Evolutionary conservation across 2,329 filamentous ascomycete genomes (phyloP).

Genomic region (Geoglossum cookeanum): DNA sequence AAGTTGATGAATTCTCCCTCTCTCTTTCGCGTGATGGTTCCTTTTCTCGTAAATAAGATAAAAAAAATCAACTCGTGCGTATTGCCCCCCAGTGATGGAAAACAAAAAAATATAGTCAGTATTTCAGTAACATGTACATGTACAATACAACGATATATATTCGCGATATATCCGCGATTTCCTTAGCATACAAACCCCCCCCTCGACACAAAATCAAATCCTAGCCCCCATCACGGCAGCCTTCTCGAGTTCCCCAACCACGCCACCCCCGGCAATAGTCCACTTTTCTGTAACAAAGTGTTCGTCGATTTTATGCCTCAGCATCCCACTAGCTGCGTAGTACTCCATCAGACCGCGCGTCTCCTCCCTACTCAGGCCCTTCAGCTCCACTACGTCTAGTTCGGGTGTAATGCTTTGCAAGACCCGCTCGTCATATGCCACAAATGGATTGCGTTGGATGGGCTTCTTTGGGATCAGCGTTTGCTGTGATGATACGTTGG

Average conservation of each 20-base stretch:
- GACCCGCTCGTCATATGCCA: constrained; percentile 31
- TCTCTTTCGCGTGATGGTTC: too few species aligned
- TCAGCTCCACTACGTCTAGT: constrained; percentile 34
- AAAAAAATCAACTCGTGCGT: too few species aligned
- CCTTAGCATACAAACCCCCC: not conserved
- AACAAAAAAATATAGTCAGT: too few species aligned
- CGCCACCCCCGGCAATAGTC: constrained; percentile 61
- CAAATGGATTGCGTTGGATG: constrained; percentile 32
- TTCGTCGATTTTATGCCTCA: constrained; percentile 52
- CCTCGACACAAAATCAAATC: not conserved
- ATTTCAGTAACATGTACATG: too few species aligned
- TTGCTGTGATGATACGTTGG: constrained; percentile 8
- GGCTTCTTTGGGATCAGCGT: constrained; percentile 8
- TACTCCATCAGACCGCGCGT: constrained; percentile 74
- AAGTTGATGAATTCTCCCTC: too few species aligned
- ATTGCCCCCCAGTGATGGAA: too few species aligned
- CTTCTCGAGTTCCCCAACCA: constrained; percentile 73
- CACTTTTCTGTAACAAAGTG: constrained; percentile 60
- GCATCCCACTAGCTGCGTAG: constrained; percentile 69
- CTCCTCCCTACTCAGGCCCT: constrained; percentile 54
- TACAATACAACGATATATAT: too few species aligned
- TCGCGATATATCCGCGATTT: too few species aligned
- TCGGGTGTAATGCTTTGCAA: constrained; percentile 23
- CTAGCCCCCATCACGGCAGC: constrained; percentile 24
- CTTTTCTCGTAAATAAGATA: too few species aligned